Evolutionary conservation across 1,284 basidiomycete genomes (phyloP).

Genomic region (Exobasidium cylindrosporum): DNA sequence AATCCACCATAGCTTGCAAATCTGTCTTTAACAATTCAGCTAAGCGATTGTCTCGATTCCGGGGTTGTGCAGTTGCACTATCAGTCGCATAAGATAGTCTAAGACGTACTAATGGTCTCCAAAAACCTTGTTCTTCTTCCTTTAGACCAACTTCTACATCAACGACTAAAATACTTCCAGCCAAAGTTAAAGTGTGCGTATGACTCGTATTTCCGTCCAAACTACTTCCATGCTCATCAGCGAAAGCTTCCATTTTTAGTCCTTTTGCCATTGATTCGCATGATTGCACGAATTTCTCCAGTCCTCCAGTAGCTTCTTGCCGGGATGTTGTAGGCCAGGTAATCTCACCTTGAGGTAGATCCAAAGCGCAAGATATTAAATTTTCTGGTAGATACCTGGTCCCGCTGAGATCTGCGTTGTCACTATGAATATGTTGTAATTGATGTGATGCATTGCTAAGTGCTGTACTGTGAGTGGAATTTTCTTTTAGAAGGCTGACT

Average conservation of each 20-base stretch:
- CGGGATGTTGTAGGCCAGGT: neutral
- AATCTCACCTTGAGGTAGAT: neutral
- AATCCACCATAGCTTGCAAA: neutral
- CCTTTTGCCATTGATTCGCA: conserved; percentile 1
- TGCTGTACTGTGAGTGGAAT: neutral
- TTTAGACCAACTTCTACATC: conserved; percentile 5
- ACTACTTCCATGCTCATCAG: neutral
- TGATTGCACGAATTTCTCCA: neutral
- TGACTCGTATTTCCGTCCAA: neutral
- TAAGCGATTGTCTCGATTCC: neutral
- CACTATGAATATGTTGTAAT: neutral
- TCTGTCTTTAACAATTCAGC: neutral
- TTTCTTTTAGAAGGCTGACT: neutral
- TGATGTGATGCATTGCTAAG: neutral
- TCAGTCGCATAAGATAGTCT: conserved; percentile 12
- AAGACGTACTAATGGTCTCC: neutral
- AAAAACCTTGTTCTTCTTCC: neutral
- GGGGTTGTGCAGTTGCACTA: neutral
- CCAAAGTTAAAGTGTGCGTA: conserved; percentile 6
- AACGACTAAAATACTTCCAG: conserved; percentile 6
- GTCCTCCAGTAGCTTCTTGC: neutral
- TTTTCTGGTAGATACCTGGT: neutral
- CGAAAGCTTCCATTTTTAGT: conserved; percentile 3
- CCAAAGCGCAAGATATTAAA: neutral
- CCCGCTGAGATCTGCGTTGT: neutral